A percentile compares a stretch with the other conserved stretches of the same genome.
These are phyloP conservation scores for Castanea mollissima DNA, from an alignment of 306 rosid genomes.

Conservation along the genomic window DNA sequence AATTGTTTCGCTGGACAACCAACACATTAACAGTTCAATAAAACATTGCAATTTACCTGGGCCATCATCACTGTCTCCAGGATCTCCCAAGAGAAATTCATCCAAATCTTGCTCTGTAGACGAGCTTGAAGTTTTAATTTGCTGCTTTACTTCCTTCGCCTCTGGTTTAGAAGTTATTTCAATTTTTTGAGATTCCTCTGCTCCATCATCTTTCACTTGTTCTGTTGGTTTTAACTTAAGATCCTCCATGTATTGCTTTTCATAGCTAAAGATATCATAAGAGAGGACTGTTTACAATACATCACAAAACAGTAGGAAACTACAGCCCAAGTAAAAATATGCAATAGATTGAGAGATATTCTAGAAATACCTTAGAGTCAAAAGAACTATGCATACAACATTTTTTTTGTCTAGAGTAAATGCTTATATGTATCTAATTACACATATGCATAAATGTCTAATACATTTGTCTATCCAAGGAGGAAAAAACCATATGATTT, in stretches of 20 bases:
- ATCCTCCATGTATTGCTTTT: constrained; percentile 51
- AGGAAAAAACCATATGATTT: no score
- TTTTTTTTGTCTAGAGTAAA: no score
- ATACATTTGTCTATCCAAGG: no score
- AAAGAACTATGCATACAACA: no score
- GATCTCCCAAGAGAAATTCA: constrained; percentile 61
- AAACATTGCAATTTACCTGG: constrained; percentile 36
- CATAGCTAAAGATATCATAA: constrained; percentile 45
- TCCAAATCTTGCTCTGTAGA: constrained; percentile 60
- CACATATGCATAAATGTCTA: not conserved
- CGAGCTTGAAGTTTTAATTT: constrained; percentile 34
- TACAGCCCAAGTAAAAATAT: constrained; percentile 3
- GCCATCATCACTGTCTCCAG: constrained; percentile 51
- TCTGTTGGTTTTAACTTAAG: constrained; percentile 37
- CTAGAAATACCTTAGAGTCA: not conserved
- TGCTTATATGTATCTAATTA: constrained; percentile 3
- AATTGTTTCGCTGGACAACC: not conserved
- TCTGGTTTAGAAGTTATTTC: constrained; percentile 39
- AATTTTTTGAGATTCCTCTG: constrained; percentile 29
- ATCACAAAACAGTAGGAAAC: constrained; percentile 14
- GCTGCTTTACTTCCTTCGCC: constrained; percentile 34
- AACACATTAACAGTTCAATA: not conserved
- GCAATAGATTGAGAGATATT: not conserved
- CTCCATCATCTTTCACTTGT: constrained; percentile 35
- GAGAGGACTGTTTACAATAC: constrained; percentile 5